phyloP scores from a whole-genome alignment of 148 eudicot species.

The Vaccinium macrocarpon region DNA sequence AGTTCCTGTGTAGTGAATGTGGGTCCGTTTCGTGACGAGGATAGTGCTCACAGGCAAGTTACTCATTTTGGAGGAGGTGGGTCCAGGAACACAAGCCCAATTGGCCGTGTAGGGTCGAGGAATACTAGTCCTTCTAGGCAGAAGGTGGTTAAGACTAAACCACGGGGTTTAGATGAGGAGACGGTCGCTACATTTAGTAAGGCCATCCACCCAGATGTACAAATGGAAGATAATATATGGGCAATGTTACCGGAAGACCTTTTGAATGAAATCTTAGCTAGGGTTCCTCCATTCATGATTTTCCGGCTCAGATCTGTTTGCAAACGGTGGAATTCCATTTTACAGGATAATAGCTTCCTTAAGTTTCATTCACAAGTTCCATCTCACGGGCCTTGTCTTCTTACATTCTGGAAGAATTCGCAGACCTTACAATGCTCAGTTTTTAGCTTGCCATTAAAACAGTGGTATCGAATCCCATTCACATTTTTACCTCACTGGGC shows the following conservation, averaged over 20 bases:
- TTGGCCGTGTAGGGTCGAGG: constrained; percentile 66
- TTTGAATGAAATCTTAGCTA: constrained; percentile 83
- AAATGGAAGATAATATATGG: constrained; percentile 98
- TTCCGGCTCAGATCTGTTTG: constrained; percentile 92
- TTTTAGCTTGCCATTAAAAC: constrained; percentile 86
- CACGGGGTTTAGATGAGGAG: constrained; percentile 92
- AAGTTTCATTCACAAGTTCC: constrained; percentile 95
- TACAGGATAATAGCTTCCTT: constrained; percentile 79
- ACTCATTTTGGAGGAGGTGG: constrained; percentile 45
- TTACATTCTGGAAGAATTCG: constrained; percentile 86
- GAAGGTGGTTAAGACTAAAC: constrained; percentile 78
- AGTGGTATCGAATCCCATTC: constrained; percentile 90
- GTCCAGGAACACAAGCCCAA: constrained; percentile 60
- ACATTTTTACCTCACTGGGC: constrained; percentile 90
- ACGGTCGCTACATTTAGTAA: constrained; percentile 58
- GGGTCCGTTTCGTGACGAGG: constrained; percentile 21
- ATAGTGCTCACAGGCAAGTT: constrained; percentile 33
- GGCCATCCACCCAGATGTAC: constrained; percentile 61
- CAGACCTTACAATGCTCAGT: constrained; percentile 89
- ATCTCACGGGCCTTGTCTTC: constrained; percentile 94
- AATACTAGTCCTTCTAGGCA: constrained; percentile 87
- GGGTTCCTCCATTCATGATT: constrained; percentile 96
- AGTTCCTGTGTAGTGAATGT: constrained; percentile 27
- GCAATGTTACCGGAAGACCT: constrained; percentile 96
- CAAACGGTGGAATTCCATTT: constrained; percentile 86